Conservation (phyloP, 306 rosid genomes). For the Sophora flavescens region DNA sequence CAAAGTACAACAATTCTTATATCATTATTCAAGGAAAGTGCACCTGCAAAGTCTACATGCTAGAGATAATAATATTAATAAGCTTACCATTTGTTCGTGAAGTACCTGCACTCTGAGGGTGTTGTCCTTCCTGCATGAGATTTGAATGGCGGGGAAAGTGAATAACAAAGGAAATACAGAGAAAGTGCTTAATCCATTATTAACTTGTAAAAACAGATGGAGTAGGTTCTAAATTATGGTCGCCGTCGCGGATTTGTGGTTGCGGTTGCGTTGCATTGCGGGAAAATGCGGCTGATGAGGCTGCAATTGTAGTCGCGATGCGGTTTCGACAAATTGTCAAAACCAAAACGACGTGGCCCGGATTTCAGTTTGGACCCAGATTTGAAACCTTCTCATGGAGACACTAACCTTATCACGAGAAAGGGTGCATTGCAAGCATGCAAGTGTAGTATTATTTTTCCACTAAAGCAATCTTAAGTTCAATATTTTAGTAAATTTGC, state of each 20-base stretch:
- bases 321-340: too few relatives aligned
- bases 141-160: background rate
- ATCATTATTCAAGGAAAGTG: too few relatives aligned
- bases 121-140: constrained; percentile 19
- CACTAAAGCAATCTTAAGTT: background rate
- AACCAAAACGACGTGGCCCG: too few relatives aligned
- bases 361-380: too few relatives aligned
- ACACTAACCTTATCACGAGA: background rate
- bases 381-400: too few relatives aligned
- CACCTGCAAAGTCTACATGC: background rate
- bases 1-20: constrained; percentile 22
- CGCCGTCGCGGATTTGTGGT: too few relatives aligned
- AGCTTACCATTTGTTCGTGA: constrained; percentile 37
- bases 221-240: too few relatives aligned
- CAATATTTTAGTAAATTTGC: background rate
- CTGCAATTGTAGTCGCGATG: too few relatives aligned
- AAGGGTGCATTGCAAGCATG: background rate
- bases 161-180: background rate
- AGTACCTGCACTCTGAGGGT: background rate
- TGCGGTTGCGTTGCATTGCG: too few relatives aligned
- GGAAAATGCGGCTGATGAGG: too few relatives aligned
- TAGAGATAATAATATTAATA: constrained; percentile 33
- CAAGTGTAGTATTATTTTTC: background rate
- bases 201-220: background rate
- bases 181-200: background rate